Percentiles rank a stretch among this genome's conserved stretches.
Conservation (phyloP, 2,329 filamentous ascomycete species). For the Cladobotryum mycophilum region DNA sequence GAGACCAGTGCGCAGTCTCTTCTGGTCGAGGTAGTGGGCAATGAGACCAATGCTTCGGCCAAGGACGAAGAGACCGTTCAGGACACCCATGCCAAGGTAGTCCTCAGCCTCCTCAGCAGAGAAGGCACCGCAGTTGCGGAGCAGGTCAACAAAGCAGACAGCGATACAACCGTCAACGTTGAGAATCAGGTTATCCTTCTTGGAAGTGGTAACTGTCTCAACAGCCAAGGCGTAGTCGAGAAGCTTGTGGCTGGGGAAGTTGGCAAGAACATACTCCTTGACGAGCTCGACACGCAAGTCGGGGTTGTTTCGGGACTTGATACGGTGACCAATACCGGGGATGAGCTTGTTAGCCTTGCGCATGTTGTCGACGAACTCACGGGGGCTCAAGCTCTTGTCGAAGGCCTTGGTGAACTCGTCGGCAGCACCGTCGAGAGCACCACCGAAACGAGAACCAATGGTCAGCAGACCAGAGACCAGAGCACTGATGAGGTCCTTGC, state of each 20-base stretch:
- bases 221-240: conserved; percentile 98
- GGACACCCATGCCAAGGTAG: conserved; percentile 97
- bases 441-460: conserved; percentile 96
- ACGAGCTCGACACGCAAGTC: conserved; percentile 99
- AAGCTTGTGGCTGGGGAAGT: conserved; percentile 96
- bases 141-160: conserved; percentile 95
- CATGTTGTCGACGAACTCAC: conserved; percentile 98
- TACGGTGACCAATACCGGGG: conserved; percentile 96
- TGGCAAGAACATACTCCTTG: conserved; percentile 96
- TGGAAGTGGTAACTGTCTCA: conserved; percentile 95
- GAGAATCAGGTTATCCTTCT: conserved; percentile 99
- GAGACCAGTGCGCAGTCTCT: conserved; percentile 94
- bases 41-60: conserved; percentile 97
- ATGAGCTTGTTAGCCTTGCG: conserved; percentile 99
- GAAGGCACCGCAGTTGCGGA: conserved; percentile 98
- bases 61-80: conserved; percentile 98
- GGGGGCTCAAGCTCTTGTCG: conserved; percentile 95
- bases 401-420: conserved; percentile 98
- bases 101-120: conserved; percentile 94
- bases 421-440: conserved; percentile 93
- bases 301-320: conserved; percentile 99
- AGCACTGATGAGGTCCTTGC: conserved; percentile 95
- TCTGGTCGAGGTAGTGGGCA: conserved; percentile 99
- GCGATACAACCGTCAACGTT: conserved; percentile 98
- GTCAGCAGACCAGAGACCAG: conserved; percentile 95